phyloP scores from a whole-genome alignment of 495 filamentous ascomycete species.

The Trichoderma erinaceum region DNA sequence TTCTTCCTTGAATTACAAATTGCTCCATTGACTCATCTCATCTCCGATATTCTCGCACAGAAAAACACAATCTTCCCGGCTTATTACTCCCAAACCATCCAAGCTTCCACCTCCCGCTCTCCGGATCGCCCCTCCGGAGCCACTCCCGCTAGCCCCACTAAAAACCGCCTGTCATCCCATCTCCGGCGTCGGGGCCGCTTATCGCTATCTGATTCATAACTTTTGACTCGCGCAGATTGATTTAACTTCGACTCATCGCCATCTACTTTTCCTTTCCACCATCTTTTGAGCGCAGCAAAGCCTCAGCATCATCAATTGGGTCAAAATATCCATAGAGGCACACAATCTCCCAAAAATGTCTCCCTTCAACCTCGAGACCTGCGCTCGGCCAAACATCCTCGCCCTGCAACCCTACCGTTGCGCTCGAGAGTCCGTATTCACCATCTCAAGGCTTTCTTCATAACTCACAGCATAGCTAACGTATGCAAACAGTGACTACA shows the following conservation, averaged over 20 bases:
- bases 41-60: too few relatives aligned
- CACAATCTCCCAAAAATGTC: slow-evolving; percentile 29
- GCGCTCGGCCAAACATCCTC: slow-evolving; percentile 78
- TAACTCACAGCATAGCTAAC: slow-evolving; percentile 16
- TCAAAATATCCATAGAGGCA: background rate
- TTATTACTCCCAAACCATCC: background rate
- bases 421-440: slow-evolving; percentile 63
- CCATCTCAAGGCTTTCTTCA: background rate
- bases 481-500: slow-evolving; percentile 75
- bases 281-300: background rate
- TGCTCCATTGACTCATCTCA: too few relatives aligned
- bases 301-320: background rate
- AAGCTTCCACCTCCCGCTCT: background rate
- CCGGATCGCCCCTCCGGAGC: background rate
- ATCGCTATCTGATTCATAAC: background rate
- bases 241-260: background rate
- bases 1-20: too few relatives aligned
- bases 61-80: too few relatives aligned
- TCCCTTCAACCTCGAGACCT: slow-evolving; percentile 68
- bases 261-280: background rate
- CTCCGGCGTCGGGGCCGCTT: slow-evolving; percentile 7
- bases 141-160: background rate
- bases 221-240: background rate
- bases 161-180: background rate
- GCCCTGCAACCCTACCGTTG: slow-evolving; percentile 78